Evolutionary conservation across 176 grass and related monocot genomes (phyloP), one percentile per base, ranked within the genome.

Genomic region (Phoenix dactylifera): DNA sequence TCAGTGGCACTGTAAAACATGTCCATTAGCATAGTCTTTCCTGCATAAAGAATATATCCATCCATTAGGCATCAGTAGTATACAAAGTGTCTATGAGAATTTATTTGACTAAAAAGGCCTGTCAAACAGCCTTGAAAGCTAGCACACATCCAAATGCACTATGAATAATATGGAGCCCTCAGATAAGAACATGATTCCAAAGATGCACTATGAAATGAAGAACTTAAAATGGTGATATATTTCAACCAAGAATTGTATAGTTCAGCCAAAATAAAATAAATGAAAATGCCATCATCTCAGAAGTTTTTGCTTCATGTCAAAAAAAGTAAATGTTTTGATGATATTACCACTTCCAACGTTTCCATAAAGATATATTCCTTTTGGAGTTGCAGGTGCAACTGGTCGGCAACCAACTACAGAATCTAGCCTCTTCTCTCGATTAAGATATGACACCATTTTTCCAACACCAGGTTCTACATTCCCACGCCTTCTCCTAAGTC

Each of bases 11-110:
- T 73, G 60, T 90, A 97, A 70, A 97, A 88, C 87, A 97, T 90
- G 73, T 91, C 92, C 87, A 97, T 97, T 65, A 97, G 49, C 92
- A 97, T 97, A 62, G 92, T 97, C 81, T 97, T 97, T 2, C 92
- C 84, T 97, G 51, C 50, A 54, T 49, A 23, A 51, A 62, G 7
- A 2, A 62, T 9, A 62, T 16, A 63, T 18, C 17, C 25, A 60
- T 44, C 9, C 35, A 44, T 44, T 1, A 44, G 9, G 9, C 35
- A 44, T 44, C 35, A 44, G 35, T 9, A 44, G 35, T 3, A 44
- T 14, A 44, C 35, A 44, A 44, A 44, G 35, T 3, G 32, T 10
- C 32, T 35, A 35, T 9, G 7, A 35, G 6, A 35, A 35, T 35
- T 35, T 35, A 7, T 35, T 35, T 35, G 32, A 35, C 35, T 44